Base-by-base conservation (phyloP, 106 monocot species). In the Vanilla planifolia region DNA sequence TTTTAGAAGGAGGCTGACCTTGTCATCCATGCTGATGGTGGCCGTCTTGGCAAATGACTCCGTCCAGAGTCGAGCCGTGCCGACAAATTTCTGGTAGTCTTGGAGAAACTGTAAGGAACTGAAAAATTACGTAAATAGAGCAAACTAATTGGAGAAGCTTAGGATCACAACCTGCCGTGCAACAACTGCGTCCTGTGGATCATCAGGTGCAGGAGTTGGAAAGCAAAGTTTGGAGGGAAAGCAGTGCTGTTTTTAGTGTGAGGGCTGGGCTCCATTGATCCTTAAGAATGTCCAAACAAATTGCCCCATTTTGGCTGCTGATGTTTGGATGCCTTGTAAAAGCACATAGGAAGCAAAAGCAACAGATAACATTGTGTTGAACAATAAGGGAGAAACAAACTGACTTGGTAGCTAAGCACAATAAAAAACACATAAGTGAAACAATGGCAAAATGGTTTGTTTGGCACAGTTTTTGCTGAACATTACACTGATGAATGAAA, bases 321-420 rank as follows among this genome's bases (percentile, higher is more conserved):
- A 94, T 89, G 48, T 94, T 94, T 11, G 94, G 94, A 28, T 94
- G 94, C 89, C 94, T 94, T 67, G n/a, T n/a, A n/a, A n/a, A n/a
- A n/a, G n/a, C n/a, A n/a, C n/a, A n/a, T n/a, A n/a, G n/a, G n/a
- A n/a, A n/a, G n/a, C n/a, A n/a, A n/a, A n/a, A n/a, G n/a, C n/a
- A n/a, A n/a, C n/a, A n/a, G n/a, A n/a, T n/a, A n/a, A n/a, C n/a
- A n/a, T n/a, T n/a, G n/a, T n/a, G n/a, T n/a, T n/a, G n/a, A n/a
- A n/a, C n/a, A n/a, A n/a, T n/a, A n/a, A n/a, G n/a, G n/a, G n/a
- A n/a, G n/a, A n/a, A n/a, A n/a, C n/a, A n/a, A n/a, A n/a, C n/a
- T n/a, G n/a, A n/a, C n/a, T n/a, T n/a, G n/a, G n/a, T n/a, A n/a
- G n/a, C n/a, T n/a, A n/a, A n/a, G n/a, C n/a, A n/a, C n/a, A n/a